These are phyloP conservation scores for Leucocoprinus birnbaumii DNA, from an alignment of 768 basidiomycete genomes.

Conservation along the genomic window DNA sequence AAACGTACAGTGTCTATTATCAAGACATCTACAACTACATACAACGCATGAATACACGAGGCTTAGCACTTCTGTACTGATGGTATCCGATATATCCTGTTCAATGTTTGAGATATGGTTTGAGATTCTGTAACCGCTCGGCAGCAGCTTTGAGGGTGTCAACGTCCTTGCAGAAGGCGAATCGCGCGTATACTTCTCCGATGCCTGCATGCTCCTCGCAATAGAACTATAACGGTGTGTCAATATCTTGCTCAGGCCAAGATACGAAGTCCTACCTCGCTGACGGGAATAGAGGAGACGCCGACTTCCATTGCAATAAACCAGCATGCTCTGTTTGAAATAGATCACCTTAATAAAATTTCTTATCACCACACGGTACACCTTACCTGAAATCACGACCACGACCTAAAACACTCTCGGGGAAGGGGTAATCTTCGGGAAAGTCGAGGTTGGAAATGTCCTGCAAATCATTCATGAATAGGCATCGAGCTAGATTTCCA, in stretches of 20 bases:
- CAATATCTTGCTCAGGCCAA: slow-evolving; percentile 8
- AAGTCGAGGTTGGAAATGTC: slow-evolving; percentile 77
- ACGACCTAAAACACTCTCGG: slow-evolving; percentile 67
- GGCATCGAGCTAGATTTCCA: background rate
- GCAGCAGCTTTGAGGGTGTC: slow-evolving; percentile 83
- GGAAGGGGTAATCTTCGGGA: slow-evolving; percentile 85
- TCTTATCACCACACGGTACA: background rate
- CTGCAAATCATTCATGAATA: slow-evolving; percentile 23
- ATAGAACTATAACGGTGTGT: slow-evolving; percentile 65
- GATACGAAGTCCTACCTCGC: slow-evolving; percentile 68
- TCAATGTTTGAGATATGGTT: slow-evolving; percentile 49
- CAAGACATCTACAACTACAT: too few relatives aligned
- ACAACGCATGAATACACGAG: too few relatives aligned
- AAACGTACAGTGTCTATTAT: background rate
- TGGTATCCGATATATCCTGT: background rate
- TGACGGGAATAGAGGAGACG: slow-evolving; percentile 92
- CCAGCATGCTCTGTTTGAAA: slow-evolving; percentile 75
- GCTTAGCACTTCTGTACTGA: too few relatives aligned
- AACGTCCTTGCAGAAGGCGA: slow-evolving; percentile 95
- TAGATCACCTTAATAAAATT: background rate
- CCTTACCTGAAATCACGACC: slow-evolving; percentile 82
- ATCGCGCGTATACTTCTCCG: slow-evolving; percentile 84
- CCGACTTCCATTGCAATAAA: slow-evolving; percentile 89
- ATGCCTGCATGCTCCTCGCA: slow-evolving; percentile 82
- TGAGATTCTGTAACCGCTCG: slow-evolving; percentile 73